phyloP scores from a whole-genome alignment of 768 basidiomycete species.

The Mrakia frigida region DNA sequence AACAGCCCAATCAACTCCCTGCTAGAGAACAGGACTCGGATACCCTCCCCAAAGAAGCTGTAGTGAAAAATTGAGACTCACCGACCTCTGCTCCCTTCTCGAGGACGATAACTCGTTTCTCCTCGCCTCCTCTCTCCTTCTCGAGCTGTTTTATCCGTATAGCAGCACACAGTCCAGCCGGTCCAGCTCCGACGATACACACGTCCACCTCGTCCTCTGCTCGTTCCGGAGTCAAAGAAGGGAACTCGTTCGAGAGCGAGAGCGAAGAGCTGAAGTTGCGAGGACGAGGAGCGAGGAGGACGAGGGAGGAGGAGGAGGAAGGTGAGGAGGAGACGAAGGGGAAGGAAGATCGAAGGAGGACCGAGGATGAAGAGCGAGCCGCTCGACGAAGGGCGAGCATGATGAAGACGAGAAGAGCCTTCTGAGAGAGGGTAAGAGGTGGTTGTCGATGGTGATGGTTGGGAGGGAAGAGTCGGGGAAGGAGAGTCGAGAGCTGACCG shows the following conservation, averaged over 20 bases:
- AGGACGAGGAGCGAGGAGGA: not conserved
- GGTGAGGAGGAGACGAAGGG: not conserved
- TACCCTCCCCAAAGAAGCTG: not conserved
- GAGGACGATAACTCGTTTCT: slow-evolving; percentile 83
- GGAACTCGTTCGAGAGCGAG: slow-evolving; percentile 19
- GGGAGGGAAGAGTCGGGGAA: not conserved
- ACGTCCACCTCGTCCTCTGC: slow-evolving; percentile 91
- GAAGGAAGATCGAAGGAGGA: not conserved
- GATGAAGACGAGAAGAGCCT: not conserved
- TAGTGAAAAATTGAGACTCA: slow-evolving; percentile 46
- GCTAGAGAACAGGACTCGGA: not conserved
- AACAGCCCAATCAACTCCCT: not conserved
- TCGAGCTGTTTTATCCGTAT: slow-evolving; percentile 93
- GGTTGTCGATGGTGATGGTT: not conserved
- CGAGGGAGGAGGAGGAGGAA: not conserved
- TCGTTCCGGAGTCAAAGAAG: slow-evolving; percentile 61
- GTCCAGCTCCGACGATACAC: slow-evolving; percentile 93
- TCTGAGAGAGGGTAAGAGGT: not conserved
- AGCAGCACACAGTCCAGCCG: slow-evolving; percentile 91
- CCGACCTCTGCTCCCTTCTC: slow-evolving; percentile 94
- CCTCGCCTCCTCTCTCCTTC: slow-evolving; percentile 61
- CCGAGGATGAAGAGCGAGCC: not conserved
- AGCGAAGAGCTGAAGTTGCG: slow-evolving; percentile 14
- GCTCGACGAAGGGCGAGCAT: slow-evolving; percentile 6
- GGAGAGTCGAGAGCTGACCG: not conserved